Evolutionary conservation across 805 yeast genomes (phyloP), one percentile per base, ranked within the genome.

Genomic region (Maudiozyma saulgeensis): DNA sequence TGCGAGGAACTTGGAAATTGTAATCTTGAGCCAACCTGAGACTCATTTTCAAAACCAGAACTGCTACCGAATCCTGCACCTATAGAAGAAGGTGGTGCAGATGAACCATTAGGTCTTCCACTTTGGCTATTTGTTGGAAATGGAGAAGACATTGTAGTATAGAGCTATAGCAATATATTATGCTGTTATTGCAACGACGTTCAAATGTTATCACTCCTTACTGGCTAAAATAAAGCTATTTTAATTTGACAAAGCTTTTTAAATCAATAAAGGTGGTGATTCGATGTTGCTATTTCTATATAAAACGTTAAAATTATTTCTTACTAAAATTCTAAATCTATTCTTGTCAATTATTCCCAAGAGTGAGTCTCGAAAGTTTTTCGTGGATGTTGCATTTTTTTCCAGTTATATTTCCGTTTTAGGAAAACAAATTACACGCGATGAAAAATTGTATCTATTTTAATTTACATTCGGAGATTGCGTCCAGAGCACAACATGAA

Each of bases 1-100:
- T 56, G 61, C 4, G 65, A 61, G 3, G 65, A 61, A 49, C 65
- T 61, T 23, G 65, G 65, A 38, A 61, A 61, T 25, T 61, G 62
- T n/a, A 53, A 25, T 43, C 65, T 59, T 2, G 62, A 56, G 26
- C 58, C 57, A 31, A 51, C 28, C 44, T 60, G 58, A 15, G 63
- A 58, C 35, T 59, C 66, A 34, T 58, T 53, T 13, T 62, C 64
- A 34, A 59, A 52, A 7, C 56, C 60, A 39, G 59, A 56, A 51
- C 62, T 61, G 40, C 64, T 61, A 12, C 62, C 67, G 49, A 57
- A 62, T 4, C 58, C 59, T 13, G 53, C 62, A 19, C 63, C 66
- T 39, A 59, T 44, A 5, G 67, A 63, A 5, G 67, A 63, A 12
- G 63, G 62, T 35, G 63, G 66, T 3, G 65, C 61, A 6, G 67